These are phyloP conservation scores for Globisporangium iwayamae DNA, from an alignment of 352 stramenopile species.

Conservation along the genomic window DNA sequence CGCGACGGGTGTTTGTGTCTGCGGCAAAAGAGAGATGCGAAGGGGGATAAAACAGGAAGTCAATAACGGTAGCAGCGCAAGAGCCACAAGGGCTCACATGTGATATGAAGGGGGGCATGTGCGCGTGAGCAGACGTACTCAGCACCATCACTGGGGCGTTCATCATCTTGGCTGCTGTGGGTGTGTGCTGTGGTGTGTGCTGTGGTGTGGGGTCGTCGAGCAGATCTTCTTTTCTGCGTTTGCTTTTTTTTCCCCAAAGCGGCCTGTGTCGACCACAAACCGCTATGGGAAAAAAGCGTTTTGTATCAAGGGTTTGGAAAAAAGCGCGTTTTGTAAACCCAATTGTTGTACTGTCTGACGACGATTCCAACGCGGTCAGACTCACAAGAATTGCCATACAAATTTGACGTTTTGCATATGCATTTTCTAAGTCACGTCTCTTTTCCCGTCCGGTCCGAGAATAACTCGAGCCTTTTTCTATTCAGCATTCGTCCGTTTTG, in stretches of 20 bases:
- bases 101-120: background rate
- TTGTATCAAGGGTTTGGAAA: too few relatives aligned
- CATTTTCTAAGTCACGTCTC: too few relatives aligned
- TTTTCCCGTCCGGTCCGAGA: too few relatives aligned
- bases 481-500: too few relatives aligned
- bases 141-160: conserved; percentile 94
- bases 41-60: background rate
- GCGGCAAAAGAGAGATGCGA: background rate
- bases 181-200: background rate
- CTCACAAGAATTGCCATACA: too few relatives aligned
- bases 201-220: background rate
- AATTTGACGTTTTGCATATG: background rate
- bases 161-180: conserved; percentile 57
- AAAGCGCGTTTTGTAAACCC: too few relatives aligned
- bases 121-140: conserved; percentile 63
- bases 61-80: background rate
- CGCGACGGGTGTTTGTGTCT: conserved; percentile 97
- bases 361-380: too few relatives aligned
- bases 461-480: too few relatives aligned
- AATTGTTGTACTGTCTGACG: too few relatives aligned
- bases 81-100: background rate
- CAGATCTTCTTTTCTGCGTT: conserved; percentile 17
- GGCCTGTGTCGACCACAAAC: background rate
- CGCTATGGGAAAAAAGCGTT: too few relatives aligned
- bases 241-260: background rate